Conservation (phyloP, 2,329 filamentous ascomycete genomes). For the Pleoardoris graminearum region DNA sequence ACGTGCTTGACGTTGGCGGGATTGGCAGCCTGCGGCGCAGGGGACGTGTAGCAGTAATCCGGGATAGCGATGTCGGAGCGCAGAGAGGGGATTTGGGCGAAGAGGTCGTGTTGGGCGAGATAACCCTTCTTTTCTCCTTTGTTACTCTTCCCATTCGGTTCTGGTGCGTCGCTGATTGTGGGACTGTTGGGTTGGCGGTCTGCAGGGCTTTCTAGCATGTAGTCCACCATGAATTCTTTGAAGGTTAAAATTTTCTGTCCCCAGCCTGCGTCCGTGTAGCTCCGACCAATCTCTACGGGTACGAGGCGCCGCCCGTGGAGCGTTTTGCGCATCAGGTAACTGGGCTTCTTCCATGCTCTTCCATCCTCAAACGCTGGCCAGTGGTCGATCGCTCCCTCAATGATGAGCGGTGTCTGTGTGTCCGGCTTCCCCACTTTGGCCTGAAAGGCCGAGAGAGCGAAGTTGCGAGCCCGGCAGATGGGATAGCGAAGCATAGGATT, state of each 20-base stretch:
- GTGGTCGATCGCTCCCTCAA: slow-evolving; percentile 64
- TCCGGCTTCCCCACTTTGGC: slow-evolving; percentile 22
- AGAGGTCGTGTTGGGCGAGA: slow-evolving; percentile 87
- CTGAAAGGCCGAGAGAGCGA: slow-evolving; percentile 36
- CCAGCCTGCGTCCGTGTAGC: slow-evolving; percentile 86
- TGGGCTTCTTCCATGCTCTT: slow-evolving; percentile 70
- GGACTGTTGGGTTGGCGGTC: background rate
- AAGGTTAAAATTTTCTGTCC: slow-evolving; percentile 80
- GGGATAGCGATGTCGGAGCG: slow-evolving; percentile 76
- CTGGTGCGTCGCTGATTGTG: background rate
- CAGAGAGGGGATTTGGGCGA: slow-evolving; percentile 77
- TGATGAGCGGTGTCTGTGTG: slow-evolving; percentile 62
- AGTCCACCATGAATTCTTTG: slow-evolving; percentile 65
- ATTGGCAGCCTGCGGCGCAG: slow-evolving; percentile 40
- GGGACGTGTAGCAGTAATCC: slow-evolving; percentile 78
- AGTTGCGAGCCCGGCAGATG: slow-evolving; percentile 23
- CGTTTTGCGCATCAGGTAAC: slow-evolving; percentile 74
- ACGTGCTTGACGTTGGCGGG: slow-evolving; percentile 18
- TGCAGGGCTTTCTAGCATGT: slow-evolving; percentile 53
- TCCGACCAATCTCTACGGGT: slow-evolving; percentile 82
- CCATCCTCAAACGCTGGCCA: slow-evolving; percentile 74
- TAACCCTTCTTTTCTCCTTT: slow-evolving; percentile 63
- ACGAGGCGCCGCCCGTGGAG: slow-evolving; percentile 78
- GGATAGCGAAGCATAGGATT: slow-evolving; percentile 21
- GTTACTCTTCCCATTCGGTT: background rate